Evolutionary conservation across 1,284 basidiomycete species (phyloP), one percentile per base, ranked within the genome.

Genomic region (Pterulicium gracile): DNA sequence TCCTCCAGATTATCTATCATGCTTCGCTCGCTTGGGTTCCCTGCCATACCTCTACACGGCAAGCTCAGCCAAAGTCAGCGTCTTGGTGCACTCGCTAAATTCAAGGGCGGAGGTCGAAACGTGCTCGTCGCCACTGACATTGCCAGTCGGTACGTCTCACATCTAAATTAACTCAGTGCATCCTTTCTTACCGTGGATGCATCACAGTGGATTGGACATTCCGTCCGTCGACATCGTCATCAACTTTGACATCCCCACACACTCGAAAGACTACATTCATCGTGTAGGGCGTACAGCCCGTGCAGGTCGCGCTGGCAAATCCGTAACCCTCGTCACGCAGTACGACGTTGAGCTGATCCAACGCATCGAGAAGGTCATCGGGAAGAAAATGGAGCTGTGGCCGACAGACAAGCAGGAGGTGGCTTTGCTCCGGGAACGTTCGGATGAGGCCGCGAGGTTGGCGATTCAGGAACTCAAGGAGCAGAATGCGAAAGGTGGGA

Each of bases 241-340:
- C 66, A 98, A 99, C 66, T 99, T 91, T 62, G 95, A 98, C 63
- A 88, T 98, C 51, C 96, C 96, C 1, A 91, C 92, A 3, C 91
- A 98, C 63, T 98, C 94, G 21, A 98, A 98, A 69, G 96, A 98
- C 64, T 99, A 98, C 63, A 97, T 99, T 48, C 96, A 99, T 62
- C 82, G 96, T 48, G 96, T 99, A 15, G 96, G 96, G 24, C 81
- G 96, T 52, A 98, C 96, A 23, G 96, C 96, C 2, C 85, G 96
- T 61, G 96, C 96, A 0, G 96, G 96, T 13, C 79, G 96, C 36
- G 81, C 90, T 1, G 96, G 96, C 36, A 97, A 97, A 66, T 86
- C 90, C 1, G 88, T 98, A 55, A 97, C 96, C 10, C 74, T 99
- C 18, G 93, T 98, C 10, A 94, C 95, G 1, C 96, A 99, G 66